These are phyloP conservation scores for Ceratocystis papillata DNA, from an alignment of 2,329 filamentous ascomycete genomes.

Conservation along the genomic window DNA sequence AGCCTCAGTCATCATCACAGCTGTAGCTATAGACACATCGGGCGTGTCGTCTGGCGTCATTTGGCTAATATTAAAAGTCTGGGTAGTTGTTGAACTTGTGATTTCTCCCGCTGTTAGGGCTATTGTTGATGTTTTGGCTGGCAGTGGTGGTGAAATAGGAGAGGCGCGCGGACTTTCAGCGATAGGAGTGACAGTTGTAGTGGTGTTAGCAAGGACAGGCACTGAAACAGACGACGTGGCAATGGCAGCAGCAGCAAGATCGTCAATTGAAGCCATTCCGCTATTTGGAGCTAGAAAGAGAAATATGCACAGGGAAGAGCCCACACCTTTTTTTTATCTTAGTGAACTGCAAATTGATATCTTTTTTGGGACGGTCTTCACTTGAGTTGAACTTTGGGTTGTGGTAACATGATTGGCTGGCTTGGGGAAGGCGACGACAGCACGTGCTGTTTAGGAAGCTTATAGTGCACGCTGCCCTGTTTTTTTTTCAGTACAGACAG, in stretches of 20 bases:
- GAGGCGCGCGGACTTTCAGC: background rate
- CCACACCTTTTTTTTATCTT: background rate
- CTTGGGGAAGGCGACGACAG: too few relatives aligned
- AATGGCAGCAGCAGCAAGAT: constrained; percentile 40
- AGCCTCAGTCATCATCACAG: background rate
- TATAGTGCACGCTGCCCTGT: too few relatives aligned
- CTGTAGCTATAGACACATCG: constrained; percentile 18
- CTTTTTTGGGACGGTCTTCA: background rate
- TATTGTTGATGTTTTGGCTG: background rate
- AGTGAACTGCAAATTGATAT: background rate
- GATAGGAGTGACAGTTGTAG: background rate
- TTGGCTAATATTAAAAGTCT: background rate
- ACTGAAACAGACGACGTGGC: constrained; percentile 32
- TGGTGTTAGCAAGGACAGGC: constrained; percentile 26
- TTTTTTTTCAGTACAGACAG: too few relatives aligned
- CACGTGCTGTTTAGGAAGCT: too few relatives aligned
- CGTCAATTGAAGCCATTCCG: constrained; percentile 40
- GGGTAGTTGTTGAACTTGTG: background rate
- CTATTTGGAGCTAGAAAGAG: background rate
- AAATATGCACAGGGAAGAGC: background rate
- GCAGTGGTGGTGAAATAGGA: background rate
- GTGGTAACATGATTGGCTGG: too few relatives aligned
- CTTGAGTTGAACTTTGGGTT: too few relatives aligned
- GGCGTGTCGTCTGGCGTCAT: constrained; percentile 15
- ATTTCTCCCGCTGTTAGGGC: background rate